Base-by-base conservation (phyloP, 2,329 filamentous ascomycete genomes). In the Trichoderma arundinaceum region DNA sequence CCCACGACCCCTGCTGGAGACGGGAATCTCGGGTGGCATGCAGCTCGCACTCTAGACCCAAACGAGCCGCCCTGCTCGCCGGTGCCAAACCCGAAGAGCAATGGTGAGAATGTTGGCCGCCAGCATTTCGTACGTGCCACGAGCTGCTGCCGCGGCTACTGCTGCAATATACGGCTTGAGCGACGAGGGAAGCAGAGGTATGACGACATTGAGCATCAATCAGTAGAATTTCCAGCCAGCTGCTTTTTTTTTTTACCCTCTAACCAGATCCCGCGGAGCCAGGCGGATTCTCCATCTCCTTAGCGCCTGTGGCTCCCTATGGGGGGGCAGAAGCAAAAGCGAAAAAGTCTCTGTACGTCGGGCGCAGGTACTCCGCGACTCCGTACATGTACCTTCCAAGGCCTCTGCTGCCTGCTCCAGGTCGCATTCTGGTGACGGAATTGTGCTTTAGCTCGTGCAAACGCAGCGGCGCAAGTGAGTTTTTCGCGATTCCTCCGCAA, bases 1-100 rank as follows among this genome's bases (percentile, higher is more conserved):
- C 44, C 15, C 59, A 17, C 49, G 35, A 52, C 58, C 58, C 58
- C 44, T 61, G 58, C 22, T 41, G 44, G 22, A 28, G 13, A 35
- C 58, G 58, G 58, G 58, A 61, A 61, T 61, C 58, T 61, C 58
- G 58, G 58, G 46, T 46, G 38, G 46, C 58, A 51, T 52, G 58
- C 58, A 61, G 58, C 58, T 61, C 58, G 33, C 46, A 49, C 48
- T 39, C 38, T n/a, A n/a, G 22, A 13, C 46, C 43, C 46, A 33
- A 35, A 32, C 44, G 35, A 32, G 44, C 44, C 28, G 54, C n/a
- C 41, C 22, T 58, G 38, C 28, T 33, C n/a, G 32, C 56, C 12
- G 33, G 35, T 52, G 46, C 58, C 46, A 52, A 52, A 17, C 48
- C 58, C 35, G 12, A 62, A 44, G 33, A 17, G 38, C n/a, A 44